phyloP scores from a whole-genome alignment of 2,329 filamentous ascomycete species.

The Nigrospora sphaerica region DNA sequence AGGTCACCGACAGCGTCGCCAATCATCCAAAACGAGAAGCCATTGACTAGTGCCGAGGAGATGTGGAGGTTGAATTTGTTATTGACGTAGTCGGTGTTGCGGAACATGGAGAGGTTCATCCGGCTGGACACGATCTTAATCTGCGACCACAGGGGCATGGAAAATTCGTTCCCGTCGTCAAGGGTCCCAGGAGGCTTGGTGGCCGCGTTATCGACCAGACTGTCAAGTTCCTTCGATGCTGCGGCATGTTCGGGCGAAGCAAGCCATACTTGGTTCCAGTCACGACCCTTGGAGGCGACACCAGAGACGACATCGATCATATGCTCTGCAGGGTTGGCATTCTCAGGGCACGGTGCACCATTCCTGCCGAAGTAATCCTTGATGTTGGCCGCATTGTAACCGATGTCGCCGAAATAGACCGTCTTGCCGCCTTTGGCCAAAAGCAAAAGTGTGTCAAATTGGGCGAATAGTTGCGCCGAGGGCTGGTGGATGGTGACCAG shows the following conservation, averaged over 20 bases:
- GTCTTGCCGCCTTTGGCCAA: background rate
- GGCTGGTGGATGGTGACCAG: slow-evolving; percentile 71
- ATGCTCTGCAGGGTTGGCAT: slow-evolving; percentile 42
- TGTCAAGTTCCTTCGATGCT: slow-evolving; percentile 2
- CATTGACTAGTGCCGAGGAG: slow-evolving; percentile 69
- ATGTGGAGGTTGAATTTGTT: slow-evolving; percentile 68
- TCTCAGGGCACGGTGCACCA: slow-evolving; percentile 49
- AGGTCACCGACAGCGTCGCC: slow-evolving; percentile 59
- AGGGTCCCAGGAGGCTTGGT: slow-evolving; percentile 2
- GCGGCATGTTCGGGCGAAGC: background rate
- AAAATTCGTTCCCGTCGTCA: slow-evolving; percentile 43
- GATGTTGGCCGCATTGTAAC: background rate
- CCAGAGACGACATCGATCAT: slow-evolving; percentile 21
- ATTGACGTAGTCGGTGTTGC: slow-evolving; percentile 69
- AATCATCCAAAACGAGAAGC: slow-evolving; percentile 69
- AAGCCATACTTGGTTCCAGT: background rate
- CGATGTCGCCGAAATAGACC: background rate
- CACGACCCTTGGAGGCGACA: background rate
- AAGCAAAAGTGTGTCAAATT: slow-evolving; percentile 52
- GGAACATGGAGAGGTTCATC: slow-evolving; percentile 67
- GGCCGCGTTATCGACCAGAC: background rate
- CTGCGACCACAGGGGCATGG: slow-evolving; percentile 56
- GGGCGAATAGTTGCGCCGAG: slow-evolving; percentile 59
- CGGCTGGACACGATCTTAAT: slow-evolving; percentile 60
- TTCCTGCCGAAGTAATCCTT: slow-evolving; percentile 56